Conservation (phyloP, 148 eudicot species). For the Vaccinium corymbosum region DNA sequence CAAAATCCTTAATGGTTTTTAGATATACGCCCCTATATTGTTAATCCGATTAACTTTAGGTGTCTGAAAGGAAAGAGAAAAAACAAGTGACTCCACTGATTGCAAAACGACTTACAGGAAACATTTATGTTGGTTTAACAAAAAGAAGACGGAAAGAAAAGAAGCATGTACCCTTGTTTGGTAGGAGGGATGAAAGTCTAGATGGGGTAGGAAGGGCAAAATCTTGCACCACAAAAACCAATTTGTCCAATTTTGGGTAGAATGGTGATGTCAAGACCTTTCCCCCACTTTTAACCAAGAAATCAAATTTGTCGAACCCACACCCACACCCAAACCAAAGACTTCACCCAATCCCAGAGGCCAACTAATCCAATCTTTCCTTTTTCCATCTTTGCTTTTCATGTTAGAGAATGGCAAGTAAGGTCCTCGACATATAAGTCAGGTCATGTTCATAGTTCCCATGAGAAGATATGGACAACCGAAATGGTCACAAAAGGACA, state of each 20-base stretch:
- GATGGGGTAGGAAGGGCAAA: too few species aligned
- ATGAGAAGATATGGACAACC: neutral
- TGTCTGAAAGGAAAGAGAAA: neutral
- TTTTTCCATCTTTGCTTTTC: neutral
- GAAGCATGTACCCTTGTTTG: too few species aligned
- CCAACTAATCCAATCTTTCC: neutral
- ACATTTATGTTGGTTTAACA: neutral
- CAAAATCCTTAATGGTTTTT: constrained; percentile 19
- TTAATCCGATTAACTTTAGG: constrained; percentile 1
- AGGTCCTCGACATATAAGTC: neutral
- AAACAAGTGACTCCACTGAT: neutral
- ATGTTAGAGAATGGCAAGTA: neutral
- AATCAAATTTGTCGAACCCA: neutral
- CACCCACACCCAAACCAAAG: constrained; percentile 3
- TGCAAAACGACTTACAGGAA: neutral
- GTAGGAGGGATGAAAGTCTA: too few species aligned
- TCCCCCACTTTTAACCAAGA: neutral
- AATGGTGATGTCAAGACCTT: neutral
- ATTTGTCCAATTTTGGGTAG: neutral
- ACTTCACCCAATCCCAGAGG: neutral
- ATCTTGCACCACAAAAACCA: neutral
- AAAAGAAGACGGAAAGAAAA: neutral
- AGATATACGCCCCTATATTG: neutral
- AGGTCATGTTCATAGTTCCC: neutral
- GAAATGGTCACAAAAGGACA: neutral